phyloP scores from a whole-genome alignment of 129 eudicot species.

The Oenanthe sinensis region DNA sequence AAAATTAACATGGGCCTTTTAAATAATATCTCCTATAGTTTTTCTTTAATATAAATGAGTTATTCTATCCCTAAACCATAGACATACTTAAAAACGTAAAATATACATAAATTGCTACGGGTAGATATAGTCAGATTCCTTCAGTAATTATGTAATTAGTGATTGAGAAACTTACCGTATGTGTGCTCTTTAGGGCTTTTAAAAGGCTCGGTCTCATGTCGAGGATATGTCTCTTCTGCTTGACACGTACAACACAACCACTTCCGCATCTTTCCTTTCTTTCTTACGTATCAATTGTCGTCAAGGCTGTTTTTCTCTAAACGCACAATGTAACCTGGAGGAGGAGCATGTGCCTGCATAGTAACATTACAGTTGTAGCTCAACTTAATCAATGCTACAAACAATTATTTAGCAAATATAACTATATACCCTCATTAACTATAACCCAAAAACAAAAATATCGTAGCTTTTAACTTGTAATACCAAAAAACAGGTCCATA shows the following conservation, averaged over 20 bases:
- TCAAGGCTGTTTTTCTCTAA: slow-evolving; percentile 46
- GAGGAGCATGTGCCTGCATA: slow-evolving; percentile 49
- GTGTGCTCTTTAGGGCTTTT: slow-evolving; percentile 44
- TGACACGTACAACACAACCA: slow-evolving; percentile 86
- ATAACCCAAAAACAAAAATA: neutral
- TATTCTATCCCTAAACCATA: neutral
- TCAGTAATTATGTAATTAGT: neutral
- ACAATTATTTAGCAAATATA: neutral
- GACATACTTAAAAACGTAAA: neutral
- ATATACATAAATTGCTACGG: neutral
- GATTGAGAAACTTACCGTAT: slow-evolving; percentile 36
- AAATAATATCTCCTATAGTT: no score
- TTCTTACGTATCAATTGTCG: slow-evolving; percentile 52
- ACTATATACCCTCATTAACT: slow-evolving; percentile 7
- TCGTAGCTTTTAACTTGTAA: neutral
- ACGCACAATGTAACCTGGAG: slow-evolving; percentile 56
- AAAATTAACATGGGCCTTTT: no score
- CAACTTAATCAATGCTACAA: neutral
- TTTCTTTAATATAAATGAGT: no score
- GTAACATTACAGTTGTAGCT: neutral
- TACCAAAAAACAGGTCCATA: neutral
- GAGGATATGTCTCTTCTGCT: slow-evolving; percentile 63
- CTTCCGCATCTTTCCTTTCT: slow-evolving; percentile 73
- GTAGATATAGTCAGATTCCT: neutral
- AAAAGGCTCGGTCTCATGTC: slow-evolving; percentile 45